Percentiles rank a stretch among this genome's conserved stretches.
Conservation (phyloP, 805 yeast species). For the Peterozyma xylosa region DNA sequence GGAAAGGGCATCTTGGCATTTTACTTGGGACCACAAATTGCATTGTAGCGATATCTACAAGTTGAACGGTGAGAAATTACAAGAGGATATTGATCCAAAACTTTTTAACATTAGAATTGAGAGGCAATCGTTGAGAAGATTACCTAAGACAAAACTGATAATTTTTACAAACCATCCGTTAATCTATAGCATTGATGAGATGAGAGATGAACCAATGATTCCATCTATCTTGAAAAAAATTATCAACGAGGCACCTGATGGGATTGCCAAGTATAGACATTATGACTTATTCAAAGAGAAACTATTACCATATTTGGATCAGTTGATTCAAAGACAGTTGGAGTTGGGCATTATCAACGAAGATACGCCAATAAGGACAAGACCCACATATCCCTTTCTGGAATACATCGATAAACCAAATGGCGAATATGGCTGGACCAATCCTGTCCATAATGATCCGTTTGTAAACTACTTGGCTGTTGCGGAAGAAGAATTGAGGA, state of each 20-base stretch:
- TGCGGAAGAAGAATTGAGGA: not conserved
- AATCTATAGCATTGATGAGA: conserved; percentile 69
- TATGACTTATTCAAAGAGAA: conserved; percentile 54
- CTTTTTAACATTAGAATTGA: conserved; percentile 64
- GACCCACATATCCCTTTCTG: conserved; percentile 62
- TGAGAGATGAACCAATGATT: conserved; percentile 73
- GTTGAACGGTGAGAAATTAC: conserved; percentile 35
- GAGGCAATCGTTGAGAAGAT: conserved; percentile 60
- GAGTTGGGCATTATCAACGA: conserved; percentile 44
- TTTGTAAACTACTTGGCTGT: not conserved
- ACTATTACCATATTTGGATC: conserved; percentile 48
- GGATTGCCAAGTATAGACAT: conserved; percentile 55
- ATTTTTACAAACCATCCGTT: conserved; percentile 71
- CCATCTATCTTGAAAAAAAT: conserved; percentile 59
- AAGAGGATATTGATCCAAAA: conserved; percentile 35
- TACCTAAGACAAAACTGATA: conserved; percentile 58
- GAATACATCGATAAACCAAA: conserved; percentile 31
- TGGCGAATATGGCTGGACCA: conserved; percentile 33
- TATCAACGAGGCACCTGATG: conserved; percentile 58
- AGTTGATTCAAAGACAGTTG: conserved; percentile 47
- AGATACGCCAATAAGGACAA: conserved; percentile 50
- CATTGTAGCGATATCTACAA: conserved; percentile 48
- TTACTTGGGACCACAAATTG: conserved; percentile 65
- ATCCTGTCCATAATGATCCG: conserved; percentile 14
- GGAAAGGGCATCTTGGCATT: conserved; percentile 69